Percentiles rank a stretch among this genome's conserved stretches.
These are phyloP conservation scores for Kwoniella mangroviensis DNA, from an alignment of 768 basidiomycete genomes.

Conservation along the genomic window DNA sequence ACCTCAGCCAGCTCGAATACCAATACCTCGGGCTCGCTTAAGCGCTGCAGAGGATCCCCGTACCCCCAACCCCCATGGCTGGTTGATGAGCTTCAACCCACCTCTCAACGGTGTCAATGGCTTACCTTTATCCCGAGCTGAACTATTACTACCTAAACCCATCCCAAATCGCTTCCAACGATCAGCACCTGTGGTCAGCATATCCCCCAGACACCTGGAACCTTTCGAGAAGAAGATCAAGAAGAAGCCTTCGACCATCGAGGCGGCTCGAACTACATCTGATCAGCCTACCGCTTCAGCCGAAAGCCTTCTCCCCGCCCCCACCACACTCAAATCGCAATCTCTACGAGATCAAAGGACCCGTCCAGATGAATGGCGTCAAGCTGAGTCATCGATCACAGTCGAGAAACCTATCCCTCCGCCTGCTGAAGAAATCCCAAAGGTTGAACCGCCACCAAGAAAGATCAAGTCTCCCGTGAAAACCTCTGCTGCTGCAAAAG, in stretches of 20 bases:
- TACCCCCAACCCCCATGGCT: constrained; percentile 29
- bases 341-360: constrained; percentile 22
- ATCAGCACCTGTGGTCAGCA: constrained; percentile 43
- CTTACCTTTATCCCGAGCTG: constrained; percentile 50
- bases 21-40: constrained; percentile 21
- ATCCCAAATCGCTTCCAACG: constrained; percentile 26
- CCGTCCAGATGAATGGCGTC: constrained; percentile 18
- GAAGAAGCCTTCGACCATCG: constrained; percentile 27
- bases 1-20: constrained; percentile 14
- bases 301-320: constrained; percentile 11
- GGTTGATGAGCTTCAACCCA: constrained; percentile 51
- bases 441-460: constrained; percentile 11
- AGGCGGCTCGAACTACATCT: background rate
- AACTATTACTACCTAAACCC: constrained; percentile 46
- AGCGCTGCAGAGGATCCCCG: constrained; percentile 25
- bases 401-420: background rate
- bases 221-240: constrained; percentile 43
- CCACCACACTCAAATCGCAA: constrained; percentile 21
- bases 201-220: constrained; percentile 42
- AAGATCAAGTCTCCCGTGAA: constrained; percentile 28
- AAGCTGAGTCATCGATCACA: constrained; percentile 5
- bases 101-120: constrained; percentile 45
- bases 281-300: constrained; percentile 1
- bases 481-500: constrained; percentile 22
- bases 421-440: background rate